A percentile compares a stretch with the other conserved stretches of the same genome.
phyloP scores from a whole-genome alignment of 164 flowering plant genomes.

The Dillenia turbinata region DNA sequence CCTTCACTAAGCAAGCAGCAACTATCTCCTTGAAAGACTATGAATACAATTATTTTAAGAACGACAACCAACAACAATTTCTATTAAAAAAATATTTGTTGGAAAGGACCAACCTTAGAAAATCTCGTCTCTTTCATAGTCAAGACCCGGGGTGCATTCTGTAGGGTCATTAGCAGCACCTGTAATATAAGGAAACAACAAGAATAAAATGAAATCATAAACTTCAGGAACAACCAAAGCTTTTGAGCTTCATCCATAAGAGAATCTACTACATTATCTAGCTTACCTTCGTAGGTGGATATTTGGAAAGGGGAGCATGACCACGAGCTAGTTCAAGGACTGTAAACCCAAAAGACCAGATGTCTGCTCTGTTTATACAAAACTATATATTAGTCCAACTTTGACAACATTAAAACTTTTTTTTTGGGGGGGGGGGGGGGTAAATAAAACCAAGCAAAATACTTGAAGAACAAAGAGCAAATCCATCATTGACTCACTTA shows the following conservation, averaged over 20 bases:
- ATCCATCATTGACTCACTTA: slow-evolving; percentile 52
- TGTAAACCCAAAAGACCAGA: slow-evolving; percentile 98
- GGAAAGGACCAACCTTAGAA: slow-evolving; percentile 62
- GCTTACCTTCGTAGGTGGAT: slow-evolving; percentile 97
- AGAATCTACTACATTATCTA: too few relatives aligned
- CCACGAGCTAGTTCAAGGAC: slow-evolving; percentile 99
- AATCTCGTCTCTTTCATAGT: slow-evolving; percentile 90
- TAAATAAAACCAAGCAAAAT: not conserved
- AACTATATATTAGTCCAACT: not conserved
- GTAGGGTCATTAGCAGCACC: slow-evolving; percentile 97
- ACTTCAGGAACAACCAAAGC: not conserved
- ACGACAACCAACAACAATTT: not conserved
- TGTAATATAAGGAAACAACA: slow-evolving; percentile 20
- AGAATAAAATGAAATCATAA: not conserved
- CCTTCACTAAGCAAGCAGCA: slow-evolving; percentile 92
- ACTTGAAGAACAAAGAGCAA: not conserved
- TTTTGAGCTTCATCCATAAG: not conserved
- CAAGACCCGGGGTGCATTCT: slow-evolving; percentile 99
- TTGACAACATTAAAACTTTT: too few relatives aligned
- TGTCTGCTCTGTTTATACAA: slow-evolving; percentile 79
- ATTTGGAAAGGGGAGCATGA: slow-evolving; percentile 97
- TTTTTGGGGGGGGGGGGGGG: too few relatives aligned
- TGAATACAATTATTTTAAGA: slow-evolving; percentile 16
- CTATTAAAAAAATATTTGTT: not conserved
- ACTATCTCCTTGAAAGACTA: slow-evolving; percentile 93